Evolutionary conservation across 1,284 basidiomycete genomes (phyloP).

Genomic region (Chiua sp.): DNA sequence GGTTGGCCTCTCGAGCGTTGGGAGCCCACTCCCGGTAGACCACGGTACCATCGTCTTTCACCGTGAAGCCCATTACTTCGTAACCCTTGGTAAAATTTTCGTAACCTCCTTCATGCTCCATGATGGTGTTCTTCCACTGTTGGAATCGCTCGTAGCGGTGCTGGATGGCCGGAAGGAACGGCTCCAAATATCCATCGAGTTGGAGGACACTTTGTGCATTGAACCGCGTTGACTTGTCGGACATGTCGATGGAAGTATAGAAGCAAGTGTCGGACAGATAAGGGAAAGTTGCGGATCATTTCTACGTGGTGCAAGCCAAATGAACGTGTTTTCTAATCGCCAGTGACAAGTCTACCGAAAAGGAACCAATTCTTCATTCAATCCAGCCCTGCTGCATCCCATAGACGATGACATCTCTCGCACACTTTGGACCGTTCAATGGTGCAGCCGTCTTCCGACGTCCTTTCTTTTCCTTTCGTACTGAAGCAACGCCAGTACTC

Average conservation of each 20-base stretch:
- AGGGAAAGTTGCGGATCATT: slow-evolving; percentile 12
- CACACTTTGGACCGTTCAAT: slow-evolving; percentile 28
- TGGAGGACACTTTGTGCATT: slow-evolving; percentile 61
- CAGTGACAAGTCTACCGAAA: no score
- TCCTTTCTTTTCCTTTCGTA: slow-evolving; percentile 21
- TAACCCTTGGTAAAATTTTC: slow-evolving; percentile 91
- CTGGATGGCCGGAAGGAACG: slow-evolving; percentile 74
- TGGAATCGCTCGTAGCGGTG: slow-evolving; percentile 75
- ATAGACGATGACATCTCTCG: slow-evolving; percentile 35
- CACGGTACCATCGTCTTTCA: slow-evolving; percentile 72
- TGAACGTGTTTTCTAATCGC: slow-evolving; percentile 1
- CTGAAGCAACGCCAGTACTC: slow-evolving; percentile 22
- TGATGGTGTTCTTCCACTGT: slow-evolving; percentile 77
- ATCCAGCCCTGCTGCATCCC: slow-evolving; percentile 37
- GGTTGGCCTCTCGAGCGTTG: slow-evolving; percentile 78
- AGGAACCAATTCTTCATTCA: no score
- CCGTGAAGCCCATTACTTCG: slow-evolving; percentile 84
- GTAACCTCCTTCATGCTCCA: slow-evolving; percentile 85
- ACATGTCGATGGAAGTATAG: slow-evolving; percentile 19
- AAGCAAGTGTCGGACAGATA: slow-evolving; percentile 11
- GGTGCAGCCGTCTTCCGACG: slow-evolving; percentile 31
- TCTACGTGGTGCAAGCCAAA: slow-evolving; percentile 7
- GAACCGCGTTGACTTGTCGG: slow-evolving; percentile 48
- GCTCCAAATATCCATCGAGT: slow-evolving; percentile 78
- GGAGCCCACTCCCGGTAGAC: slow-evolving; percentile 97